A percentile compares a stretch with the other conserved stretches of the same genome.
Conservation (phyloP, 2,329 filamentous ascomycete species). For the Esteya vermicola region DNA sequence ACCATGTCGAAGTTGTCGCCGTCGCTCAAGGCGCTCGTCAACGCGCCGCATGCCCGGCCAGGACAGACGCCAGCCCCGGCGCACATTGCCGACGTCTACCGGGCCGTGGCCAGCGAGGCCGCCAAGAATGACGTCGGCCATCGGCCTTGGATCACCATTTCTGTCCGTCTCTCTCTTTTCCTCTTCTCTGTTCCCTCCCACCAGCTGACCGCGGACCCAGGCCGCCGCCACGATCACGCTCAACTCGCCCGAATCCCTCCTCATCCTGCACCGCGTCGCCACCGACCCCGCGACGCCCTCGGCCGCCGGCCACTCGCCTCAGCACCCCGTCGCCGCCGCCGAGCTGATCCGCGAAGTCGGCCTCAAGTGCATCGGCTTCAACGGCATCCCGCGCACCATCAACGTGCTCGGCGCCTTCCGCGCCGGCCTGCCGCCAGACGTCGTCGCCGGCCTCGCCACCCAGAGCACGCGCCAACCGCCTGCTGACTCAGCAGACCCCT, state of each 20-base stretch:
- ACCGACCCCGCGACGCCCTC: conserved; percentile 13
- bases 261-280: conserved; percentile 43
- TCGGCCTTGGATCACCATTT: conserved; percentile 52
- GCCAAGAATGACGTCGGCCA: conserved; percentile 44
- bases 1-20: conserved; percentile 47
- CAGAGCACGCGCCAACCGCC: conserved; percentile 38
- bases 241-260: conserved; percentile 67
- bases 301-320: conserved; percentile 8
- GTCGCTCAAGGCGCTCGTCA: conserved; percentile 59
- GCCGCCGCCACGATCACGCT: conserved; percentile 74
- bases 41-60: conserved; percentile 51
- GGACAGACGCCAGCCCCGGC: conserved; percentile 50
- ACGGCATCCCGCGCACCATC: conserved; percentile 71
- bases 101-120: conserved; percentile 49
- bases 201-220: conserved; percentile 24
- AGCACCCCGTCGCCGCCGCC: conserved; percentile 32
- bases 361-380: conserved; percentile 44
- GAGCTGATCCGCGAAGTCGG: conserved; percentile 64
- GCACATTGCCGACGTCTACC: conserved; percentile 49
- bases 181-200: too few species aligned
- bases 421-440: conserved; percentile 40
- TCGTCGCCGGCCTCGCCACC: conserved; percentile 39
- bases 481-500: conserved; percentile 38
- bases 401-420: conserved; percentile 50
- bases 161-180: conserved; percentile 29